A percentile compares a stretch with the other conserved stretches of the same genome.
Evolutionary conservation across 208 protist species (phyloP).

Genomic region (Lotmaria passim): DNA sequence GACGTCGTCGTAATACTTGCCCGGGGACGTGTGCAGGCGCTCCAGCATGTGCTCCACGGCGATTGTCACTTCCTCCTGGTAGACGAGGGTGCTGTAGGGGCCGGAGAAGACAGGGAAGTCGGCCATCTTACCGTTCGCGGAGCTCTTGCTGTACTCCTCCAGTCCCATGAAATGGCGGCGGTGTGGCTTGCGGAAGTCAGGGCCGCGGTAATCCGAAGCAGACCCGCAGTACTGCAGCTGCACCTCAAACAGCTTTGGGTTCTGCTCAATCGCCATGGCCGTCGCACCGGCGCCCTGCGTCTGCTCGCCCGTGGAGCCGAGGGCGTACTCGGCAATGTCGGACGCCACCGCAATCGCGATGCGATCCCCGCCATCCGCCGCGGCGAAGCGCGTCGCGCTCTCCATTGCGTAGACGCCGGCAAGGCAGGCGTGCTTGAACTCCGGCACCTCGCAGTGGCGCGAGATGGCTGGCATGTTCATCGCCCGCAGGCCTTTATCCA

Average conservation of each 20-base stretch:
- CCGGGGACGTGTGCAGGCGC: constrained; percentile 59
- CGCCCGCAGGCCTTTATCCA: constrained; percentile 81
- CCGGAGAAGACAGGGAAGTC: constrained; percentile 93
- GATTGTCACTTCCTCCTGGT: constrained; percentile 88
- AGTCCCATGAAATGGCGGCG: constrained; percentile 87
- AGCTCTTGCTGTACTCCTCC: constrained; percentile 72
- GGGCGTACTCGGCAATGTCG: constrained; percentile 91
- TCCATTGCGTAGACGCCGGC: constrained; percentile 91
- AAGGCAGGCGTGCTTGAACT: constrained; percentile 94
- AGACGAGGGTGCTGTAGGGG: constrained; percentile 89
- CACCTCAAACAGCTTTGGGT: constrained; percentile 77
- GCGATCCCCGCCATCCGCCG: constrained; percentile 65
- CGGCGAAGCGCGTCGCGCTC: constrained; percentile 75
- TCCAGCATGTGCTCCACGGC: constrained; percentile 89
- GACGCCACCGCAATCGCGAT: constrained; percentile 89
- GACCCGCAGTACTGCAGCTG: constrained; percentile 79
- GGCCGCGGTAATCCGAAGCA: constrained; percentile 88
- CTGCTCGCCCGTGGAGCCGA: constrained; percentile 90
- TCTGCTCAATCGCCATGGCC: constrained; percentile 83
- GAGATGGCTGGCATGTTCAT: constrained; percentile 75
- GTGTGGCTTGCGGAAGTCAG: constrained; percentile 92
- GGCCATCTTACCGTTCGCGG: constrained; percentile 77
- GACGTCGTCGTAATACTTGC: constrained; percentile 89
- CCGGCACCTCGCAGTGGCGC: constrained; percentile 89
- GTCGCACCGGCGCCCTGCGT: constrained; percentile 89